phyloP scores from a whole-genome alignment of 805 yeast genomes.

The Kodamaea laetipori region DNA sequence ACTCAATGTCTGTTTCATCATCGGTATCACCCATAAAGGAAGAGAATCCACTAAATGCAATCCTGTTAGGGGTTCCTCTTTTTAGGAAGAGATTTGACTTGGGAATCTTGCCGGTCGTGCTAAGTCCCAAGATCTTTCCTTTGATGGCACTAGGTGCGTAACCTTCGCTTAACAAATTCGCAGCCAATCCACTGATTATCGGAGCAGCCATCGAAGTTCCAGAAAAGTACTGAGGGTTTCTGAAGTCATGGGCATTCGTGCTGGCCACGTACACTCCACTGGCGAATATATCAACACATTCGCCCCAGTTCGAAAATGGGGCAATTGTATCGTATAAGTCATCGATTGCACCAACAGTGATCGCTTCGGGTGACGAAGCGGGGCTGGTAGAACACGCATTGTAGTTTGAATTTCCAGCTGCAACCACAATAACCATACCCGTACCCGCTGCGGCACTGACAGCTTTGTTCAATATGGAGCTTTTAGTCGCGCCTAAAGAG shows the following conservation, averaged over 20 bases:
- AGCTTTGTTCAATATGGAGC: conserved; percentile 69
- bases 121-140: conserved; percentile 41
- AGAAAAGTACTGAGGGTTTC: conserved; percentile 43
- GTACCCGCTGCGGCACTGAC: conserved; percentile 71
- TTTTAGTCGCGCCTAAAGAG: conserved; percentile 76
- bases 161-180: conserved; percentile 57
- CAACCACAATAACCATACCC: conserved; percentile 73
- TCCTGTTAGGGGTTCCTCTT: conserved; percentile 61
- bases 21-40: not conserved
- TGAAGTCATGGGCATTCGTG: conserved; percentile 38
- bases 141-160: conserved; percentile 43
- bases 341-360: conserved; percentile 88
- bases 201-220: conserved; percentile 89
- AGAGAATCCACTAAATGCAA: conserved; percentile 39
- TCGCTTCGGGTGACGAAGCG: conserved; percentile 69
- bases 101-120: conserved; percentile 52
- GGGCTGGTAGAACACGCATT: conserved; percentile 88
- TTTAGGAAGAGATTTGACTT: conserved; percentile 46
- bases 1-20: not conserved
- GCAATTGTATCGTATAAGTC: conserved; percentile 73
- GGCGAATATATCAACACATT: conserved; percentile 85
- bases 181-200: conserved; percentile 65
- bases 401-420: conserved; percentile 82
- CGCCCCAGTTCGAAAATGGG: conserved; percentile 86
- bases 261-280: conserved; percentile 74